Evolutionary conservation across 1,139 yeast genomes (phyloP).

Genomic region (Sugiyamaella grinbergsii): DNA sequence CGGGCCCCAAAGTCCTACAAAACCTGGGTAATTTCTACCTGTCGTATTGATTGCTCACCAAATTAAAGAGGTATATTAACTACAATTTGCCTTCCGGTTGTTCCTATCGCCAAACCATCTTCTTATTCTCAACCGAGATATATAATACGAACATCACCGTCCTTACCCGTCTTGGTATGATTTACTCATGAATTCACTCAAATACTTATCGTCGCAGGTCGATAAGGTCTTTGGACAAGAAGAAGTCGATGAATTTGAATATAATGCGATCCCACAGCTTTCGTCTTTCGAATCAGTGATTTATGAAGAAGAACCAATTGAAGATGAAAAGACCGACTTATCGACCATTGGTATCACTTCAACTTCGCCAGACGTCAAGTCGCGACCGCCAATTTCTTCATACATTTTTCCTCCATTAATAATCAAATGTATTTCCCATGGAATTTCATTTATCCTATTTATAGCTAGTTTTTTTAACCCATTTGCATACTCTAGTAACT

Average conservation of each 20-base stretch:
- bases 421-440: constrained; percentile 5
- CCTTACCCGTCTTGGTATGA: constrained; percentile 5
- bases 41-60: no score
- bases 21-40: no score
- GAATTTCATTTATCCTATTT: constrained; percentile 3
- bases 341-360: not conserved
- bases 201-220: constrained; percentile 39
- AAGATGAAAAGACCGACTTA: constrained; percentile 7
- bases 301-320: constrained; percentile 16
- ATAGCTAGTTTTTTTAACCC: constrained; percentile 12
- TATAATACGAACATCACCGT: not conserved
- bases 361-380: not conserved
- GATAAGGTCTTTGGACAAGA: constrained; percentile 37
- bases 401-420: constrained; percentile 7
- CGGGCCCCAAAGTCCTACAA: no score
- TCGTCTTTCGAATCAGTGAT: constrained; percentile 4
- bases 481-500: constrained; percentile 16
- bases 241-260: constrained; percentile 1
- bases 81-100: not conserved
- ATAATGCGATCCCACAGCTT: not conserved
- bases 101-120: not conserved
- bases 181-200: constrained; percentile 38
- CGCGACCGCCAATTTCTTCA: not conserved
- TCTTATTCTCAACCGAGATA: not conserved
- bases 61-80: no score